Evolutionary conservation across 768 basidiomycete species (phyloP).

Genomic region (Amanita subjunquillea): DNA sequence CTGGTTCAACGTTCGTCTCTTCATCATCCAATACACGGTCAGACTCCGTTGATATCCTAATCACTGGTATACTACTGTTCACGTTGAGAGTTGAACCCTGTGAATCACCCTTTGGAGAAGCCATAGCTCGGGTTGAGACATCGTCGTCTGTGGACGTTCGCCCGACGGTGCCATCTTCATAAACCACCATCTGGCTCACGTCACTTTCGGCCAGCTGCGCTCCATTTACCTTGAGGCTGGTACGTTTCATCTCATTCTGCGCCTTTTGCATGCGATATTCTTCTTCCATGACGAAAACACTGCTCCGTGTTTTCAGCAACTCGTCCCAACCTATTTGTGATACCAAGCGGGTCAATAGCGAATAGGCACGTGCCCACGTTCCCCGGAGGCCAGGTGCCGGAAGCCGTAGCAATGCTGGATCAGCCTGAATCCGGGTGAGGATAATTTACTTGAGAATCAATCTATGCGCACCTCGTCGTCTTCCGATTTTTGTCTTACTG

Average conservation of each 20-base stretch:
- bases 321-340: constrained; percentile 98
- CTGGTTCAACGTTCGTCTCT: constrained; percentile 19
- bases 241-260: constrained; percentile 50
- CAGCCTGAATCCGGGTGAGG: constrained; percentile 43
- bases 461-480: constrained; percentile 62
- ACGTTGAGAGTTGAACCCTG: constrained; percentile 14
- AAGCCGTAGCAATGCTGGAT: constrained; percentile 86
- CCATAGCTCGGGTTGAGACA: constrained; percentile 59
- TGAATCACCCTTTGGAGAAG: constrained; percentile 26
- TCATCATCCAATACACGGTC: constrained; percentile 25
- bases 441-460: background rate
- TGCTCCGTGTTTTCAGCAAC: constrained; percentile 85
- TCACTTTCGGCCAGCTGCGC: constrained; percentile 17
- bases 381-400: constrained; percentile 92
- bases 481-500: constrained; percentile 70
- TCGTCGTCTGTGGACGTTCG: constrained; percentile 40
- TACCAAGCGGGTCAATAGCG: constrained; percentile 83
- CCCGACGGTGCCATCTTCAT: constrained; percentile 51
- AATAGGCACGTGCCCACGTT: constrained; percentile 93
- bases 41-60: constrained; percentile 66
- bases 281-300: constrained; percentile 99
- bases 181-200: constrained; percentile 33
- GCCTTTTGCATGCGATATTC: constrained; percentile 98
- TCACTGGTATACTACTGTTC: constrained; percentile 41
- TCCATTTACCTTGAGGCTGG: constrained; percentile 12